Evolutionary conservation across 2,329 filamentous ascomycete genomes (phyloP), one percentile per base, ranked within the genome.

Genomic region (Xylariaceae sp.): DNA sequence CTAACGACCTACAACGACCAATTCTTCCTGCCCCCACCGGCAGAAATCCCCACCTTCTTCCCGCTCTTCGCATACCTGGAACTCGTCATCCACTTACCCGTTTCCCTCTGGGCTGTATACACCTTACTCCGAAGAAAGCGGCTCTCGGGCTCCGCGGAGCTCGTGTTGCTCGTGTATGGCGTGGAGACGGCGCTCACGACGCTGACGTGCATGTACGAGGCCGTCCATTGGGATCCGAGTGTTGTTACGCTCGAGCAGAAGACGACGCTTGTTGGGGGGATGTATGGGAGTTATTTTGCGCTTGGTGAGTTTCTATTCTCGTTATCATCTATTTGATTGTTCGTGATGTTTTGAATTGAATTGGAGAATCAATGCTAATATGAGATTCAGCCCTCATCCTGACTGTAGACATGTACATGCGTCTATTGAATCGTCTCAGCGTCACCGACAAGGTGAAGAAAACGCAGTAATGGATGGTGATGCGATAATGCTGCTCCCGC

Each of bases 381-480:
- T 34, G 18, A 15, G 18, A 18, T 4, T 4, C 53, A 85, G 82
- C 82, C 11, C 63, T 74, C 0, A 10, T 82, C 1, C 74, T 85
- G 70, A 79, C 77, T 8, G 64, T 76, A 18, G 82, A 85, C 64
- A 85, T 85, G 82, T 82, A 78, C 53, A 53, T 68, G 41, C 75
- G 83, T n/a, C 71, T 85, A 1, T 67, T 82, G 7, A 71, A 65
- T 5, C 77, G 82, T 7, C 69, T 80, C 11, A 70, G 73, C 41
- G 64, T 59, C 4, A 63, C 58, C 0, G 66, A 72, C 3, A 60
- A 48, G 39, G 73, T 68, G 59, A 74, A 77, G 66, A 83, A 82
- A 71, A 69, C 63, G 13, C 75, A 76, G 64, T 79, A 67, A 62
- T 51, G 57, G 17, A 9, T 30, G 17, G 17, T n/a, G 10, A 41